Conservation (phyloP, 257 asterid species). For the Fraxinus excelsior region DNA sequence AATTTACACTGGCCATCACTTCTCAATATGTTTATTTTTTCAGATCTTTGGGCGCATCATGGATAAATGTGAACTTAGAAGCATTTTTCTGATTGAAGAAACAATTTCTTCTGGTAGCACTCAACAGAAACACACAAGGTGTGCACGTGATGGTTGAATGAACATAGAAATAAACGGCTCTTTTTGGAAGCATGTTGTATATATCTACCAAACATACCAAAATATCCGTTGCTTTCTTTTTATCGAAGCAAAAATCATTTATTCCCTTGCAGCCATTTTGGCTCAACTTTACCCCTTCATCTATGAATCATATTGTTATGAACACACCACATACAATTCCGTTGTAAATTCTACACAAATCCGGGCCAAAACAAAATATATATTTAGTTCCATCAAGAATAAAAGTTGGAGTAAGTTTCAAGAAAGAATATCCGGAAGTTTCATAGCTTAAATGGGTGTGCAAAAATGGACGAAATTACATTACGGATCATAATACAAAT, state of each 20-base stretch:
- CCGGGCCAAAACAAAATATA: neutral
- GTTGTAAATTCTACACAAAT: neutral
- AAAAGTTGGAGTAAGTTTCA: neutral
- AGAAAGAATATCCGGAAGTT: neutral
- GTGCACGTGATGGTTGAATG: neutral
- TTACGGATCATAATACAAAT: neutral
- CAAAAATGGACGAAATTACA: neutral
- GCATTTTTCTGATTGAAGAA: slow-evolving; percentile 4
- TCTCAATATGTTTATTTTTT: neutral
- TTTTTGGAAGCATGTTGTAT: slow-evolving; percentile 5
- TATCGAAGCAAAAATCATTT: neutral
- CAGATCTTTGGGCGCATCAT: neutral
- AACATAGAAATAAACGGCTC: slow-evolving; percentile 1
- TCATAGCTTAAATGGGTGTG: neutral
- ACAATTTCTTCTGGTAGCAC: neutral
- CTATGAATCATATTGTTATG: neutral
- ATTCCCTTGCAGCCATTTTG: neutral
- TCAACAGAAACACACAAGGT: neutral
- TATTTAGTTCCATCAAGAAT: neutral
- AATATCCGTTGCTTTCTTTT: neutral
- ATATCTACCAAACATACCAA: slow-evolving; percentile 8
- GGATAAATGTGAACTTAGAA: neutral
- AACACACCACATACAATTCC: too few species aligned
- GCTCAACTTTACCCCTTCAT: neutral
- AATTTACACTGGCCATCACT: neutral